Base-by-base conservation (phyloP, 208 protist genomes). In the Acanthamoeba sp. region DNA sequence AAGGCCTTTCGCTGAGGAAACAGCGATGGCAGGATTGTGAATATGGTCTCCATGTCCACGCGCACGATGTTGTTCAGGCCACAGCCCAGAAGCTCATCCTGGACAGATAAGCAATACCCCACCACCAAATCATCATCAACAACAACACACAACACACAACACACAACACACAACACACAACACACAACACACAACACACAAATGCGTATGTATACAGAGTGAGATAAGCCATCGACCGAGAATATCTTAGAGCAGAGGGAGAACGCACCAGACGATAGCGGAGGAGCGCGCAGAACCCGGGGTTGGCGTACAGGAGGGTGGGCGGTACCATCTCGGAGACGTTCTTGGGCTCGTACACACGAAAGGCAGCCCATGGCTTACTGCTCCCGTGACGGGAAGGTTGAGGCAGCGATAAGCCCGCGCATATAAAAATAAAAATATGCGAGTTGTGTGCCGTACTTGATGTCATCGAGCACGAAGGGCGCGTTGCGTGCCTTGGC, bases 301-400 rank as follows among this genome's bases (percentile, higher is more conserved):
- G 45, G n/a, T 40, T 87, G 78, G 78, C 78, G 27, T 62, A 55
- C 14, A 22, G 18, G n/a, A 87, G 48, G 14, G 4, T 59, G 6
- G 78, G 78, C 78, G 78, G 48, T 18, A 14, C 24, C 78, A 87
- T 32, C 18, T 87, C 78, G n/a, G 45, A 5, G n/a, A 38, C 45
- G 29, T 14, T 42, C 27, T 32, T 52, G 14, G 45, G 78, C 18
- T 59, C 78, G 78, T 62, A 10, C 40, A 62, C 45, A 0, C 48
- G 78, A 38, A 87, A 87, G 29, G 48, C 78, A 22, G 78, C 78
- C 78, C 78, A 87, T 29, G 78, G 78, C 6, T 87, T 87, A 38
- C 78, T 87, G 78, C 27, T 20, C 6, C 36, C 3, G 1, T 5
- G 27, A 52, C 12, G 22, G 36, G 27, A 48, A 82, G 12, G 18